phyloP scores from a whole-genome alignment of 306 rosid genomes.

The Dicorynia guianensis region DNA sequence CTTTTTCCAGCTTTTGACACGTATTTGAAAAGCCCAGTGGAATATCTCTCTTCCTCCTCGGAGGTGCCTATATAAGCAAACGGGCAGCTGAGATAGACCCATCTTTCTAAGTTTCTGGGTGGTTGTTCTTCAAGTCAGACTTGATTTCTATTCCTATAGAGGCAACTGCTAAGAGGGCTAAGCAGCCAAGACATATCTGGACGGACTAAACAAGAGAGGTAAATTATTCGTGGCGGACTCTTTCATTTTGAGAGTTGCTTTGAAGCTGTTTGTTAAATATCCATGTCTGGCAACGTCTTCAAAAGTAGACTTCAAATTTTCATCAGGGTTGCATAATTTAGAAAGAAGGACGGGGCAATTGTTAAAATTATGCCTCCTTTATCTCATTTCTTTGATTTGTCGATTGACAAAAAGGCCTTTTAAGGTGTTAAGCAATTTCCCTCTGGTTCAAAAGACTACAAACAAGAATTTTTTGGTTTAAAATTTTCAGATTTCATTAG shows the following conservation, averaged over 20 bases:
- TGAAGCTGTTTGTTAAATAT: neutral
- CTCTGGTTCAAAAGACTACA: neutral
- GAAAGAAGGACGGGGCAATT: neutral
- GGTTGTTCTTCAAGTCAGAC: constrained; percentile 21
- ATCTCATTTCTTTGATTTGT: neutral
- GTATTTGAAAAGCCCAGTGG: constrained; percentile 50
- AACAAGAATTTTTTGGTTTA: neutral
- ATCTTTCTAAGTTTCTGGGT: constrained; percentile 29
- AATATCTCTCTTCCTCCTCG: neutral
- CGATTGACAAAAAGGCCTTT: neutral
- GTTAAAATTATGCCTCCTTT: neutral
- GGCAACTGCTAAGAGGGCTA: too few relatives aligned
- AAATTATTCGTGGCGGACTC: constrained; percentile 8
- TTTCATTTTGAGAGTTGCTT: constrained; percentile 2
- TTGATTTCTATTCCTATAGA: constrained; percentile 12
- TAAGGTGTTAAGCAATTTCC: neutral
- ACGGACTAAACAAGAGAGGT: constrained; percentile 38
- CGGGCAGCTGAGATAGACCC: neutral
- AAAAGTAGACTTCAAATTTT: neutral
- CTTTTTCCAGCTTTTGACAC: constrained; percentile 54
- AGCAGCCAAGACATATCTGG: neutral
- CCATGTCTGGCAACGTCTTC: neutral
- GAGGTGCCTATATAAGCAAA: constrained; percentile 36
- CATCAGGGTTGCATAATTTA: constrained; percentile 2
- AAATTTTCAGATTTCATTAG: neutral